These are phyloP conservation scores for Trichoderma pleuroti DNA, from an alignment of 2,329 filamentous ascomycete genomes.

Conservation along the genomic window DNA sequence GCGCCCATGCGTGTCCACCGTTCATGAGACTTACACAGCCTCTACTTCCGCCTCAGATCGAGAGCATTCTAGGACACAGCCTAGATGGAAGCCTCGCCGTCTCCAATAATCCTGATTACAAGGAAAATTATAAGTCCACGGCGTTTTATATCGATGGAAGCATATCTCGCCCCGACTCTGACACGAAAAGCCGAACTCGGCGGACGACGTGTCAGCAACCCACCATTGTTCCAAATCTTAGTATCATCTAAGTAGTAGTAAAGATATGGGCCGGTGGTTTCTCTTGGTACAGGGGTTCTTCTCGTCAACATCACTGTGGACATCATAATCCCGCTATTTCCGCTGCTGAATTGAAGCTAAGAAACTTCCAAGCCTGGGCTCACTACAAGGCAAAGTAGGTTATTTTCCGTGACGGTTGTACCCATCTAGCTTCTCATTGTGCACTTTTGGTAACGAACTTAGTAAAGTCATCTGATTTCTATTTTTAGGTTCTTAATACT, in stretches of 20 bases:
- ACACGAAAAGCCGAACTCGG: neutral
- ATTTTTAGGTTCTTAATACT: conserved; percentile 36
- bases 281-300: neutral
- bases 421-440: conserved; percentile 33
- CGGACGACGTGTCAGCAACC: too few species aligned
- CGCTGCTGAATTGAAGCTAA: neutral
- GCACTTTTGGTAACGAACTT: conserved; percentile 35
- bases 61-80: neutral
- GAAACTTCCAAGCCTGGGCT: neutral
- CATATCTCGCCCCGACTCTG: neutral
- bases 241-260: neutral
- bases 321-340: neutral
- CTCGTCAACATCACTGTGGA: neutral
- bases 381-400: neutral
- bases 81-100: neutral
- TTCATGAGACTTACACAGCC: too few species aligned
- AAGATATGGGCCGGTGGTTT: neutral
- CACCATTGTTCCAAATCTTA: too few species aligned
- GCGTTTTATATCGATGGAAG: neutral
- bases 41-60: neutral
- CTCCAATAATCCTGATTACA: neutral
- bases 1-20: neutral
- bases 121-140: neutral
- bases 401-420: conserved; percentile 33
- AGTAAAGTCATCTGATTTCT: conserved; percentile 31